phyloP scores from a whole-genome alignment of 1,284 basidiomycete species.

The Sparassis latifolia region DNA sequence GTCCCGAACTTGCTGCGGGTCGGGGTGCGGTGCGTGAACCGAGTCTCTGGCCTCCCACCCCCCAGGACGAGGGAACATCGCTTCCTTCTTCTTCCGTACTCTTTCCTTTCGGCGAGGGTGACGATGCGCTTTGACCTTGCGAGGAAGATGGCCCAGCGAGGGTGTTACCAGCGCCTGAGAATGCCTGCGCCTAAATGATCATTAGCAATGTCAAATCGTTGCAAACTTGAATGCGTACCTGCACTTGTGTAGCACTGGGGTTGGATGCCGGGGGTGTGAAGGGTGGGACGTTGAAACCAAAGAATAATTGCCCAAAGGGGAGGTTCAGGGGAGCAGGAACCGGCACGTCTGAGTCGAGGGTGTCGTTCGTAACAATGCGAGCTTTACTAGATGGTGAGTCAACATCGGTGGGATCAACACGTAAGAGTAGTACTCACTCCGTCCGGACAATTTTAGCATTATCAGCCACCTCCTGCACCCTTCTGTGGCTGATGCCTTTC shows the following conservation, averaged over 20 bases:
- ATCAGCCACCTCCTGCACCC: constrained; percentile 73
- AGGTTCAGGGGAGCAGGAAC: constrained; percentile 89
- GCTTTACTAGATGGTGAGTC: constrained; percentile 53
- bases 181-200: constrained; percentile 41
- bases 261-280: constrained; percentile 52
- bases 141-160: constrained; percentile 44
- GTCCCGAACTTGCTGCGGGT: constrained; percentile 14
- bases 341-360: constrained; percentile 68
- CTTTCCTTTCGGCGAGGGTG: constrained; percentile 42
- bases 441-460: constrained; percentile 85
- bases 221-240: constrained; percentile 11
- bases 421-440: constrained; percentile 54
- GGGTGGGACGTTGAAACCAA: constrained; percentile 77
- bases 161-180: constrained; percentile 91
- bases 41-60: constrained; percentile 48
- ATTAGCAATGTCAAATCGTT: not conserved
- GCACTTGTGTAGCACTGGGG: constrained; percentile 5
- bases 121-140: constrained; percentile 14
- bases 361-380: constrained; percentile 80
- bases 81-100: constrained; percentile 37
- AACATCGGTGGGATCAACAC: not conserved
- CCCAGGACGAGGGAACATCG: constrained; percentile 35
- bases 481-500: constrained; percentile 80
- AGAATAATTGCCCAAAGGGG: constrained; percentile 91
- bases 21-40: constrained; percentile 34